Evolutionary conservation across 371 early-diverging fungal genomes (phyloP), one percentile per base, ranked within the genome.

Genomic region (Rhizopus arrhizus): DNA sequence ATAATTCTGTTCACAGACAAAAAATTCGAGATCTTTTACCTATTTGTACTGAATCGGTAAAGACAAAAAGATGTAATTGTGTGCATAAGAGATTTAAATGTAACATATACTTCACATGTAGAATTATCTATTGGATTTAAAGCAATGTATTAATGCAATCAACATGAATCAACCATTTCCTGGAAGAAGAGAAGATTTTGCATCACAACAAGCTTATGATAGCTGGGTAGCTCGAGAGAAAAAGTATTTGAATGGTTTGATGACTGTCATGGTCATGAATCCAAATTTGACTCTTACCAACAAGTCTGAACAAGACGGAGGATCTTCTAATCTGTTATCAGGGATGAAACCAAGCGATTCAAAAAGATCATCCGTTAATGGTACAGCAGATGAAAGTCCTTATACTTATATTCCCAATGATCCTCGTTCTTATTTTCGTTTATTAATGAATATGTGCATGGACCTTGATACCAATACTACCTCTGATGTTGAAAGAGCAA

Each of bases 351-450:
- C 59, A 3, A 67, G 40, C 40, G 60, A 59, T 7, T 12, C 49
- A 1, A 67, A 67, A 29, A 42, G 68, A 47, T 47, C 8, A 6
- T 67, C 68, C 0, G 31, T 53, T 2, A 55, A 62, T 41, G 49
- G 51, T 10, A n/a, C 43, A 8, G 38, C 35, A 9, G 65, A 64
- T 31, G 65, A 64, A 5, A 64, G 62, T 32, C 42, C 72, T 0
- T 80, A 81, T 43, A 70, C 70, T 0, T 84, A 75, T 52, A 73
- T 84, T 61, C 84, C 84, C 10, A 69, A 69, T 49, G 77, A 78
- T 58, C 84, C 84, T 0, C 73, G 78, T 22, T 75, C 78, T 0
- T 80, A 68, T 53, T 84, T 81, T 65, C 80, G 78, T n/a, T 33
- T 75, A 12, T 61, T 81, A 12, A 64, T 84, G 68, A 69, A 73